A percentile compares a stretch with the other conserved stretches of the same genome.
These are phyloP conservation scores for Brettanomyces naardenensis DNA, from an alignment of 805 yeast genomes.

Conservation along the genomic window DNA sequence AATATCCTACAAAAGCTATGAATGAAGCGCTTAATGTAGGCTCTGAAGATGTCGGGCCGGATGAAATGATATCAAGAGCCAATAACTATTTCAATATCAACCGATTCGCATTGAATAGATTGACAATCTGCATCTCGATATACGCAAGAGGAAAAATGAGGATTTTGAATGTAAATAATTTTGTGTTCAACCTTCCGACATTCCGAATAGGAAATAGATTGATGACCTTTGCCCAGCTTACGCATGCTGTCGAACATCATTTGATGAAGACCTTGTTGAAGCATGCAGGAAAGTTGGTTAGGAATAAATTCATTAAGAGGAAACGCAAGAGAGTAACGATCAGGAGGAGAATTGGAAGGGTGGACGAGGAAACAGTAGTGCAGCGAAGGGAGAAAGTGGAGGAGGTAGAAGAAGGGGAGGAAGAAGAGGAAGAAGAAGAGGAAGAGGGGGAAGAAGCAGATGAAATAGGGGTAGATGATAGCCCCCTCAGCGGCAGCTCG, in stretches of 20 bases:
- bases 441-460: no score
- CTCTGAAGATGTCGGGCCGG: conserved; percentile 11
- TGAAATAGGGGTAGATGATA: no score
- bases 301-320: conserved; percentile 49
- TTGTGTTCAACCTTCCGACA: conserved; percentile 58
- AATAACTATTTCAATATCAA: conserved; percentile 64
- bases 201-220: conserved; percentile 51
- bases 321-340: not conserved
- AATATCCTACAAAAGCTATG: conserved; percentile 4
- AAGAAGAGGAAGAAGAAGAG: no score
- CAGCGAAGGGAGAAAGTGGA: no score
- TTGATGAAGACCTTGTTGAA: conserved; percentile 48
- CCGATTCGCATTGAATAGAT: conserved; percentile 41
- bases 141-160: conserved; percentile 65
- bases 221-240: conserved; percentile 67
- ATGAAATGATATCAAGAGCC: conserved; percentile 70
- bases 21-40: not conserved
- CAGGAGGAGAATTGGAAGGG: not conserved
- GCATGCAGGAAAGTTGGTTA: conserved; percentile 70
- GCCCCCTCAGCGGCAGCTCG: no score
- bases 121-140: conserved; percentile 61
- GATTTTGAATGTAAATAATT: conserved; percentile 70
- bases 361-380: no score
- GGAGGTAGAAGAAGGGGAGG: no score
- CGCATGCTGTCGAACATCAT: conserved; percentile 53